A percentile compares a stretch with the other conserved stretches of the same genome.
These are phyloP conservation scores for Quercus agrifolia DNA, from an alignment of 306 rosid genomes.

Conservation along the genomic window DNA sequence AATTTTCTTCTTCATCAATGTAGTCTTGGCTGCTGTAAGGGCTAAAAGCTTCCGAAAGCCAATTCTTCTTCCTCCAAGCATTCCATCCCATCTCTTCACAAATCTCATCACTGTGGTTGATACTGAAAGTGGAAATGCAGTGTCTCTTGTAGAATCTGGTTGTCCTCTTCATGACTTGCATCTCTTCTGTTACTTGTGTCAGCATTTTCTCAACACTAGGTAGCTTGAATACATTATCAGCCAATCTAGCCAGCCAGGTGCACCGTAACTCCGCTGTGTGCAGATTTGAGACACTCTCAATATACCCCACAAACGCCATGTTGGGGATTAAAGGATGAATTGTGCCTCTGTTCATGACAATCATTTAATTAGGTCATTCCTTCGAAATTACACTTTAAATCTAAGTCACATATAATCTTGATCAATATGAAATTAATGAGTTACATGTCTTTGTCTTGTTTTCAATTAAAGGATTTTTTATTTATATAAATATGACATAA, in stretches of 20 bases:
- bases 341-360: constrained; percentile 33
- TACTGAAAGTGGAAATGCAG: constrained; percentile 71
- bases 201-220: constrained; percentile 48
- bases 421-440: too few relatives aligned
- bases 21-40: constrained; percentile 61
- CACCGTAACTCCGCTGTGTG: constrained; percentile 54
- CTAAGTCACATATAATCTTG: too few relatives aligned
- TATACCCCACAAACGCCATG: constrained; percentile 61
- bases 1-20: neutral
- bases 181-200: constrained; percentile 28
- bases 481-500: too few relatives aligned
- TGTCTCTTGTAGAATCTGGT: constrained; percentile 53
- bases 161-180: constrained; percentile 48
- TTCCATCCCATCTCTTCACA: constrained; percentile 52
- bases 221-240: constrained; percentile 50
- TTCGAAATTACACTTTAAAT: too few relatives aligned
- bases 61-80: constrained; percentile 52
- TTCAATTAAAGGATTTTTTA: too few relatives aligned
- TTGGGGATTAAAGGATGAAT: constrained; percentile 59
- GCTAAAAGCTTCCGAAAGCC: constrained; percentile 54
- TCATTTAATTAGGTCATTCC: too few relatives aligned
- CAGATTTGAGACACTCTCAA: constrained; percentile 64
- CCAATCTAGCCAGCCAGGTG: constrained; percentile 53
- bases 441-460: too few relatives aligned
- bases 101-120: constrained; percentile 60